phyloP scores from a whole-genome alignment of 208 protist species.

The Tritrichomonas foetus region DNA sequence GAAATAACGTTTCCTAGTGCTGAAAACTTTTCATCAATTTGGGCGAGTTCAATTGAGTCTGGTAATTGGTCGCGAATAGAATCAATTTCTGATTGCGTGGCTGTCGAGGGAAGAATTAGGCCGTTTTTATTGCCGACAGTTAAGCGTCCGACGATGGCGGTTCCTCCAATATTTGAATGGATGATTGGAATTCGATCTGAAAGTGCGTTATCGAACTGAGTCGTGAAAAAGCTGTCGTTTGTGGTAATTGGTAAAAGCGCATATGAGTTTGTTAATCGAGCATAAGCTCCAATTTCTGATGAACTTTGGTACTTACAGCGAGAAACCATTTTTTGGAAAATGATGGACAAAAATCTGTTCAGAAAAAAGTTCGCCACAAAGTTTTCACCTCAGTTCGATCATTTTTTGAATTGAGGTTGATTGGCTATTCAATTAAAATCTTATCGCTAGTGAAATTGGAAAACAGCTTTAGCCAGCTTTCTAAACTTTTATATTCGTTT shows the following conservation, averaged over 20 bases:
- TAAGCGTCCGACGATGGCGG: slow-evolving; percentile 90
- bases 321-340: slow-evolving; percentile 33
- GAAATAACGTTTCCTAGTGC: slow-evolving; percentile 96
- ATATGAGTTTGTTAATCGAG: slow-evolving; percentile 97
- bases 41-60: slow-evolving; percentile 71
- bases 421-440: too few species aligned
- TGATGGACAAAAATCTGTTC: too few species aligned
- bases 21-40: slow-evolving; percentile 53
- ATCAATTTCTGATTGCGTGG: slow-evolving; percentile 96
- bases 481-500: too few species aligned
- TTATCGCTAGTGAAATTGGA: too few species aligned
- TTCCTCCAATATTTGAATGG: slow-evolving; percentile 86
- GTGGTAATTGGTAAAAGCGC: slow-evolving; percentile 88
- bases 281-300: slow-evolving; percentile 98
- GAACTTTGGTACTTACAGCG: slow-evolving; percentile 90
- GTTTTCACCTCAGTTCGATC: too few species aligned
- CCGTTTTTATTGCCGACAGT: slow-evolving; percentile 62
- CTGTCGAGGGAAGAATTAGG: slow-evolving; percentile 92
- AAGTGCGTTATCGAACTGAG: slow-evolving; percentile 92
- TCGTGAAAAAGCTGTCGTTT: slow-evolving; percentile 91
- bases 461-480: too few species aligned
- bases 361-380: too few species aligned
- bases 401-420: too few species aligned
- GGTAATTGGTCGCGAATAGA: slow-evolving; percentile 97
- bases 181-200: slow-evolving; percentile 91